These are phyloP conservation scores for Penicillium maclennaniae DNA, from an alignment of 495 filamentous ascomycete species.

Conservation along the genomic window DNA sequence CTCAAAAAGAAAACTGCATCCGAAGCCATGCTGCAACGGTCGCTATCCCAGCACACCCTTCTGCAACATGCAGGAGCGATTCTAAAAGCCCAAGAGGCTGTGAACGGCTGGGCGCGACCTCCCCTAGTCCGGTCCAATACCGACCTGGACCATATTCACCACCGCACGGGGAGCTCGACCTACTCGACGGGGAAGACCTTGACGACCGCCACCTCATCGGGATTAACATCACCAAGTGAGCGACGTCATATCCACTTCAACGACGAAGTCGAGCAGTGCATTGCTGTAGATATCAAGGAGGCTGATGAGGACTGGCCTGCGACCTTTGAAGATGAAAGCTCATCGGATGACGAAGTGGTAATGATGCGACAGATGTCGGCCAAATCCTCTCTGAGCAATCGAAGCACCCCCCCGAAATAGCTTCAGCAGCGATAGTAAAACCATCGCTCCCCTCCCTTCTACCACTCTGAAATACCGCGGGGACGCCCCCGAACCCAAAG, in stretches of 20 bases:
- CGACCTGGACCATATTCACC: conserved; percentile 54
- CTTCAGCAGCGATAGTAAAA: conserved; percentile 68
- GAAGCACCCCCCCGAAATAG: conserved; percentile 50
- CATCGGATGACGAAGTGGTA: conserved; percentile 71
- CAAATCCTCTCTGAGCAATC: conserved; percentile 44
- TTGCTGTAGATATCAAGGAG: conserved; percentile 82
- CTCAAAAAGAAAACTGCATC: conserved; percentile 95
- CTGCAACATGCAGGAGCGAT: conserved; percentile 91
- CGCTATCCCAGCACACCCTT: conserved; percentile 84
- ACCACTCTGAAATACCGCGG: conserved; percentile 88
- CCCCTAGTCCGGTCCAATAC: conserved; percentile 56
- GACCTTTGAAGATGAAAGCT: conserved; percentile 55
- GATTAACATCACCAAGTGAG: conserved; percentile 63
- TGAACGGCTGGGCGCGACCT: conserved; percentile 40
- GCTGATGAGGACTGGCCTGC: conserved; percentile 56
- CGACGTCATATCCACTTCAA: conserved; percentile 93
- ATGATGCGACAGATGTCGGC: conserved; percentile 69
- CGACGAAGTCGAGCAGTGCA: conserved; percentile 91
- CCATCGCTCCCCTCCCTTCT: conserved; percentile 87
- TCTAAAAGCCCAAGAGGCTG: conserved; percentile 82
- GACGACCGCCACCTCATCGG: conserved; percentile 39
- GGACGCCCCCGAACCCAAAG: conserved; percentile 65
- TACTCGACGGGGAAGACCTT: conserved; percentile 28
- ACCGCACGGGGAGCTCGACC: conserved; percentile 37
- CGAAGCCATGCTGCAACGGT: conserved; percentile 89